Evolutionary conservation across 2,329 filamentous ascomycete genomes (phyloP).

Genomic region (Fusarium sp.): DNA sequence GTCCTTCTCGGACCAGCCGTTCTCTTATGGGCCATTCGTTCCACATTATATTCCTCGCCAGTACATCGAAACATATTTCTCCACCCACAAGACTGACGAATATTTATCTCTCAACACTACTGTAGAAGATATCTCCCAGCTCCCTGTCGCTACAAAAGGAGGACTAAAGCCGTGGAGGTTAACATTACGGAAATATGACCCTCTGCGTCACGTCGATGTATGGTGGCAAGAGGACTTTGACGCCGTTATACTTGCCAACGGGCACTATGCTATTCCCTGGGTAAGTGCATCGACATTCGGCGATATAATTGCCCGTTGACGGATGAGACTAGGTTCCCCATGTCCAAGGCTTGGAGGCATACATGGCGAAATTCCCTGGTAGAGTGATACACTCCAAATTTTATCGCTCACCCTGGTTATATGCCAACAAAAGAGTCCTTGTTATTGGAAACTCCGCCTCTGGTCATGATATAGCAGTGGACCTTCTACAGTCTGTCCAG

Average conservation of each 20-base stretch:
- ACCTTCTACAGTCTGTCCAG: constrained; percentile 47
- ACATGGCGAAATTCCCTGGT: constrained; percentile 49
- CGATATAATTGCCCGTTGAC: accelerated
- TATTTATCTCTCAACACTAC: constrained; percentile 60
- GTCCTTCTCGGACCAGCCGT: constrained; percentile 61
- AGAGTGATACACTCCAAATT: constrained; percentile 56
- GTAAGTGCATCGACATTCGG: constrained; percentile 43
- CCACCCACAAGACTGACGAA: constrained; percentile 55
- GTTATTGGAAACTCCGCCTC: constrained; percentile 56
- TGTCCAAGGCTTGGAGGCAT: constrained; percentile 54
- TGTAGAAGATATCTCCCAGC: constrained; percentile 56
- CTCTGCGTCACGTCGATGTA: constrained; percentile 52
- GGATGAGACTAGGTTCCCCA: constrained; percentile 49
- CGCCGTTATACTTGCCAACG: constrained; percentile 54
- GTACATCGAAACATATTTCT: constrained; percentile 65
- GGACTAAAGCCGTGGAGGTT: constrained; percentile 53
- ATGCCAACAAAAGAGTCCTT: constrained; percentile 46
- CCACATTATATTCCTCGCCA: constrained; percentile 63
- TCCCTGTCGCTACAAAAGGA: constrained; percentile 25
- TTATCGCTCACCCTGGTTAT: constrained; percentile 51
- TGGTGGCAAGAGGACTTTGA: constrained; percentile 64
- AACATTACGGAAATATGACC: constrained; percentile 57
- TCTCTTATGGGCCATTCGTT: constrained; percentile 64
- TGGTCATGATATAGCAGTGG: constrained; percentile 50
- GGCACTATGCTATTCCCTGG: constrained; percentile 55